Base-by-base conservation (phyloP, 2,329 filamentous ascomycete species). In the Knufia petricola region DNA sequence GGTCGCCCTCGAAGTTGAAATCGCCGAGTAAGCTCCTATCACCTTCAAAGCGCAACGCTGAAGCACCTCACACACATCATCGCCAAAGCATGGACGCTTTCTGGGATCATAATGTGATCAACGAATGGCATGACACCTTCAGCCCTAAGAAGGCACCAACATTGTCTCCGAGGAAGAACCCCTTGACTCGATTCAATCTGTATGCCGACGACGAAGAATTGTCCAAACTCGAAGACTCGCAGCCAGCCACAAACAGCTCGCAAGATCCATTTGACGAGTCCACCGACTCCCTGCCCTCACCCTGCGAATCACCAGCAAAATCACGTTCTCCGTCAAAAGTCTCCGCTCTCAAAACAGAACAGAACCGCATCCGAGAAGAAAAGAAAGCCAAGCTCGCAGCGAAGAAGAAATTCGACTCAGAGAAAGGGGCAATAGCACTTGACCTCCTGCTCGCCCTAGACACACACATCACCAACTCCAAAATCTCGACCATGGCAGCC, bases 361-460 rank as follows among this genome's bases (percentile, higher is more conserved):
- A 53, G 46, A 49, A 31, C 39, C 48, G 52, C 19, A 32, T 55
- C 10, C 26, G 55, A 2, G 65, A 66, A 26, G 63, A 63, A 17
- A 68, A 64, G 47, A 64, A 62, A 34, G 63, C 61, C 7, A 58
- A 56, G 1, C 52, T 60, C 24, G 64, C 64, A 17, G 64, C 63
- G 26, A 69, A 68, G 50, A 76, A 74, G 57, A 67, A 66, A 10
- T 83, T 81, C 54, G 71, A 79, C 32, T 61, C 65, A 7, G 64
- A 60, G 21, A 82, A 82, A 58, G 65, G 73, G 17, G 59, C 62
- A 7, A 58, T 82, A 3, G 79, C 78, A 1, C 63, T 70, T 37
- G 55, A 66, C 2, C 81, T 82, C 58, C 63, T 82, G n/a, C 57
- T 62, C 2, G 71, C 75, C 26, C 69, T 83, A 13, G 79, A 83